Conservation (phyloP, 768 basidiomycete species). For the Tephrocybe sp. region DNA sequence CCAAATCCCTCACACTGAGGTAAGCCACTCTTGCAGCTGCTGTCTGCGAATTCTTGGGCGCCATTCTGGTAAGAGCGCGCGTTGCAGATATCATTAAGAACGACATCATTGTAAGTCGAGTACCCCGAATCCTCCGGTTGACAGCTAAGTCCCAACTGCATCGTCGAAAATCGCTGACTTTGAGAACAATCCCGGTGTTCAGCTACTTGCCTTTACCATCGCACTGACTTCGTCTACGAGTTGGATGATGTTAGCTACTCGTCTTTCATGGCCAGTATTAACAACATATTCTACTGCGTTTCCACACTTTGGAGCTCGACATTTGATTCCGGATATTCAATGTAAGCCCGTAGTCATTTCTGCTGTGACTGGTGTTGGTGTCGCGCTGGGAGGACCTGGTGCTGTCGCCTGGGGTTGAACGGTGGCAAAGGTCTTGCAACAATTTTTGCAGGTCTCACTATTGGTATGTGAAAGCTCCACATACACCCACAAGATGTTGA, state of each 20-base stretch:
- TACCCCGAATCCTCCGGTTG: neutral
- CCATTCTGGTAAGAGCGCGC: slow-evolving; percentile 26
- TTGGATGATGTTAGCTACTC: slow-evolving; percentile 26
- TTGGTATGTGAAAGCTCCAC: slow-evolving; percentile 14
- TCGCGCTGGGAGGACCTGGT: slow-evolving; percentile 22
- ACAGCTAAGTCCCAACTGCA: neutral
- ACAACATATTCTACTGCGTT: slow-evolving; percentile 25
- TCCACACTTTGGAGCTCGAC: neutral
- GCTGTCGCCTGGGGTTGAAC: slow-evolving; percentile 28
- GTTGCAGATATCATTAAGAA: slow-evolving; percentile 29
- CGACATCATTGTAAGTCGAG: slow-evolving; percentile 23
- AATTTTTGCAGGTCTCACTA: slow-evolving; percentile 25
- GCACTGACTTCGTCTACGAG: slow-evolving; percentile 23
- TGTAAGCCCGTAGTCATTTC: slow-evolving; percentile 16
- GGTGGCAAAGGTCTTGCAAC: slow-evolving; percentile 25
- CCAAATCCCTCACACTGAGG: slow-evolving; percentile 24
- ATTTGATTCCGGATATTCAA: neutral
- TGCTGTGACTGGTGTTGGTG: slow-evolving; percentile 25
- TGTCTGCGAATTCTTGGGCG: slow-evolving; percentile 26
- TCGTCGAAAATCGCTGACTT: slow-evolving; percentile 21
- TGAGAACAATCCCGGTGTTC: slow-evolving; percentile 26
- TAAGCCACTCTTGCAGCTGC: slow-evolving; percentile 26
- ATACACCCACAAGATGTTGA: neutral
- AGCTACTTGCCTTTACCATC: slow-evolving; percentile 27
- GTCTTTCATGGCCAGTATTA: slow-evolving; percentile 27